phyloP scores from a whole-genome alignment of 495 filamentous ascomycete genomes.

The Penicillium waksmanii region DNA sequence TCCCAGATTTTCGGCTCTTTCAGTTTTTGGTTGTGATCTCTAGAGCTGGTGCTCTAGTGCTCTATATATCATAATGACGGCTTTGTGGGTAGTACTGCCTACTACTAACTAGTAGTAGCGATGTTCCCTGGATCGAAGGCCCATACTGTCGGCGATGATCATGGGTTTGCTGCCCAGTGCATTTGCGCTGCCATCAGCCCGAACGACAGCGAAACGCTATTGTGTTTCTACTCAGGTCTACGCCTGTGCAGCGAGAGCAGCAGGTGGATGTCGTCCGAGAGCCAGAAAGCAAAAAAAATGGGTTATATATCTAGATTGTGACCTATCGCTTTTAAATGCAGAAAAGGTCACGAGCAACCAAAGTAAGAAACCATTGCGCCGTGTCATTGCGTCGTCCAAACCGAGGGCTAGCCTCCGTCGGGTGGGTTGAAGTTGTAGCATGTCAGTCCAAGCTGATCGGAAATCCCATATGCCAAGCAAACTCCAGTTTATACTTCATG shows the following conservation, averaged over 20 bases:
- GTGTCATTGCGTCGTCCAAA: background rate
- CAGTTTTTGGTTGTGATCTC: no score
- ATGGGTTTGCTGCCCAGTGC: no score
- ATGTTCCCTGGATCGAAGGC: no score
- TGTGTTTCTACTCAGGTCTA: background rate
- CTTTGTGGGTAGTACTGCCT: no score
- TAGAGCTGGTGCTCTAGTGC: no score
- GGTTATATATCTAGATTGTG: background rate
- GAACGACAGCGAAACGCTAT: background rate
- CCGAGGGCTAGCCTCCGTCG: background rate
- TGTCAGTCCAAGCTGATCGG: background rate
- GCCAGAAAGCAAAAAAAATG: background rate
- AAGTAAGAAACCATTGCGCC: background rate
- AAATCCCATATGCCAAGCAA: background rate
- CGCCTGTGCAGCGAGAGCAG: conserved; percentile 3
- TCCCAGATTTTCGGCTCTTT: no score
- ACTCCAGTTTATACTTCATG: background rate
- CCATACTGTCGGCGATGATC: no score
- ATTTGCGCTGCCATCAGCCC: no score
- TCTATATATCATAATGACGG: no score
- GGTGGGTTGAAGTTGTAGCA: background rate
- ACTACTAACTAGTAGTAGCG: no score
- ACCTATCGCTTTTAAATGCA: background rate
- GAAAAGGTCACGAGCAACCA: background rate
- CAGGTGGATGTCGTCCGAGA: background rate